These are phyloP conservation scores for Usnea hakonensis DNA, from an alignment of 495 filamentous ascomycete species.

Conservation along the genomic window DNA sequence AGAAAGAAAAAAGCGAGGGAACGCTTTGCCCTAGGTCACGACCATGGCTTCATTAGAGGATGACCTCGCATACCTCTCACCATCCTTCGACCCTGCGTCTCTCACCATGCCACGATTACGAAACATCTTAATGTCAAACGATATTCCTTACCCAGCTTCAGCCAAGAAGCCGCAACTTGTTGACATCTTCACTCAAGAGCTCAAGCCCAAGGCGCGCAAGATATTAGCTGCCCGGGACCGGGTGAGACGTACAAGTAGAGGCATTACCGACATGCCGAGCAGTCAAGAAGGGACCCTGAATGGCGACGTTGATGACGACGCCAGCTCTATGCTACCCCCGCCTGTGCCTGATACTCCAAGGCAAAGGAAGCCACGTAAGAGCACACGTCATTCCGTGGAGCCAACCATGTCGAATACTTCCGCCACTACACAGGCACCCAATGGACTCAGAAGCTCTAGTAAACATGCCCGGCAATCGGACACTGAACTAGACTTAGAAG, in stretches of 20 bases:
- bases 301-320: constrained; percentile 37
- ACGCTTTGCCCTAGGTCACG: neutral
- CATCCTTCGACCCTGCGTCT: constrained; percentile 72
- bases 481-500: constrained; percentile 35
- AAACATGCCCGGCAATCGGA: constrained; percentile 51
- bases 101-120: constrained; percentile 82
- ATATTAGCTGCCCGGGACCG: constrained; percentile 64
- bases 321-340: constrained; percentile 41
- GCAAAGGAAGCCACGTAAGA: constrained; percentile 37
- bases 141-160: constrained; percentile 72
- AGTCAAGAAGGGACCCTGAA: constrained; percentile 46
- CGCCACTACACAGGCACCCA: constrained; percentile 26
- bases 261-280: constrained; percentile 70
- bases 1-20: neutral
- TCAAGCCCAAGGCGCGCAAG: constrained; percentile 68
- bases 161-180: constrained; percentile 86
- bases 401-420: constrained; percentile 38
- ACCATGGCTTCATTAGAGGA: constrained; percentile 14
- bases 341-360: constrained; percentile 36
- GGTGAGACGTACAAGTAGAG: constrained; percentile 70
- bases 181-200: constrained; percentile 69
- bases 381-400: constrained; percentile 32
- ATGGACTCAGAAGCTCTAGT: constrained; percentile 33
- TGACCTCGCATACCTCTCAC: constrained; percentile 69
- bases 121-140: constrained; percentile 79